Evolutionary conservation across 2,329 filamentous ascomycete species (phyloP).

Genomic region (Albifimbria verrucaria): DNA sequence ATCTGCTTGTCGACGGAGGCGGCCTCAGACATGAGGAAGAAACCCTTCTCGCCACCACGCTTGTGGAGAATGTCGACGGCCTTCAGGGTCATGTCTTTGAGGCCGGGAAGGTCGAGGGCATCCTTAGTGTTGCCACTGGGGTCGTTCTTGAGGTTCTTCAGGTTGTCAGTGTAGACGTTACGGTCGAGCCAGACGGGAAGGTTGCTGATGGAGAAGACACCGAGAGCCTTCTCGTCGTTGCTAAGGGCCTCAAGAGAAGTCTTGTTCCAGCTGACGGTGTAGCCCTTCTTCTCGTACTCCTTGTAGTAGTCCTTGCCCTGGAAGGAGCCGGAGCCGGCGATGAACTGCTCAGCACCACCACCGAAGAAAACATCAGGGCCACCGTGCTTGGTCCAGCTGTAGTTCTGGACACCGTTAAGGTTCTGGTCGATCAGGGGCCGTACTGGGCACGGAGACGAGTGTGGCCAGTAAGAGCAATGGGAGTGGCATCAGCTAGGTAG

Average conservation of each 20-base stretch:
- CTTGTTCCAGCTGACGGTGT: conserved; percentile 70
- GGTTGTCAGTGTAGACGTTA: conserved; percentile 73
- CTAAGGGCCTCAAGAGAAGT: conserved; percentile 60
- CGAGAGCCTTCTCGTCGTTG: conserved; percentile 63
- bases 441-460: conserved; percentile 68
- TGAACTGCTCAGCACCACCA: conserved; percentile 79
- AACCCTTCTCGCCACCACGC: conserved; percentile 66
- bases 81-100: conserved; percentile 89
- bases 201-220: conserved; percentile 72
- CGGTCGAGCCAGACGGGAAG: conserved; percentile 85
- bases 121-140: conserved; percentile 62
- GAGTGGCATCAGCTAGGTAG: conserved; percentile 77
- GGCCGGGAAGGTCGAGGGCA: conserved; percentile 73
- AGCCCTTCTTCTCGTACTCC: conserved; percentile 69
- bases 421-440: conserved; percentile 72
- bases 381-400: conserved; percentile 72
- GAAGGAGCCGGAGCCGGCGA: conserved; percentile 61
- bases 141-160: conserved; percentile 63
- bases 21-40: conserved; percentile 85
- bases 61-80: conserved; percentile 74
- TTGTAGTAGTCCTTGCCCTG: conserved; percentile 75
- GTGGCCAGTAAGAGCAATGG: conserved; percentile 71
- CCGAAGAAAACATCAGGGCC: conserved; percentile 82
- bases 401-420: conserved; percentile 73
- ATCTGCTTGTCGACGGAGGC: conserved; percentile 89